Evolutionary conservation across 768 basidiomycete species (phyloP), one percentile per base, ranked within the genome.

Genomic region (Trichaptum fuscoviolaceum): DNA sequence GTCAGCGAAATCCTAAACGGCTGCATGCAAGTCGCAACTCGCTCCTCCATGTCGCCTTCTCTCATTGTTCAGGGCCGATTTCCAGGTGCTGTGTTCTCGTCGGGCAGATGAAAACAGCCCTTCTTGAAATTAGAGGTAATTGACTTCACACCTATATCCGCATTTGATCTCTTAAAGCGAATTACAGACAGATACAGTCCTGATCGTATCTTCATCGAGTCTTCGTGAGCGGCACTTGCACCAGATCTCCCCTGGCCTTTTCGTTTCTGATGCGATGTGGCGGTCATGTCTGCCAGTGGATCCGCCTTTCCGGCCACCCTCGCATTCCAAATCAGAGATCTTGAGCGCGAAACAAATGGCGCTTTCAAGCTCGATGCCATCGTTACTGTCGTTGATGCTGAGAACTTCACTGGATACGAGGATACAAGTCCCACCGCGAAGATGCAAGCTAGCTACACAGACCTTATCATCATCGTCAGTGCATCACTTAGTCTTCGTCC

Each of bases 391-490:
- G 80, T 98, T 61, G 92, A 93, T 73, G 91, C 93, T 0, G 92
- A 93, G 76, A 96, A 96, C 76, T 98, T 98, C 75, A 76, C 79
- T 17, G 95, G 95, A 2, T 97, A 97, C 75, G 95, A 97, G 73
- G 96, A 98, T 73, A 90, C 87, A 0, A 93, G 91, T 7, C 90
- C 92, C 0, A 96, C 95, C 0, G 95, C 95, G 24, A 92, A 87
- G 74, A 94, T 96, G 89, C 89, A 93, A 79, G 92, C 96, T n/a
- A 91, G 90, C 73, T 98, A 96, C 75, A 95, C 95, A 2, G 96
- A 98, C 74, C 82, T 96, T 52, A 86, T 98, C 66, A 80, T 98
- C 30, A 85, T 98, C 64, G 92, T 92, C 67, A 67, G 88, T 81
- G 15, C 5, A 23, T 26, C 34, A 36, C 27, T 69, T 52, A 15